Evolutionary conservation across 768 basidiomycete species (phyloP).

Genomic region (Phlebiopsis gigantea): DNA sequence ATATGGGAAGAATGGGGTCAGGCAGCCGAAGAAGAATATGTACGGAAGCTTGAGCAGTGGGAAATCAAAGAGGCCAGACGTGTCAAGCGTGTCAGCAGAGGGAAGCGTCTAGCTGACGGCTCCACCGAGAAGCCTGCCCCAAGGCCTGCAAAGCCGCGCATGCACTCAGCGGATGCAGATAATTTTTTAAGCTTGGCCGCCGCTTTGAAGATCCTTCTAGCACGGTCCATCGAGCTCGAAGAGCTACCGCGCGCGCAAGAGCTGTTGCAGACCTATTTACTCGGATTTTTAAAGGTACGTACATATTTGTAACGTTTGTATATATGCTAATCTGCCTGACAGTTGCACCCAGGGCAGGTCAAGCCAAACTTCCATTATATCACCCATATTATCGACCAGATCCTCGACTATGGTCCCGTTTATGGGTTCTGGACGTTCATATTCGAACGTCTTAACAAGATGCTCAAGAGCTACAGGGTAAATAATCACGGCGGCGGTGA

Average conservation of each 20-base stretch:
- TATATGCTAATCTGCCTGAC: background rate
- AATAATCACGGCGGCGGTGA: constrained; percentile 25
- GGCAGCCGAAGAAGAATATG: background rate
- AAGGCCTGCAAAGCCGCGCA: constrained; percentile 6
- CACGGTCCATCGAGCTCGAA: constrained; percentile 5
- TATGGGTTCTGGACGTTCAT: constrained; percentile 29
- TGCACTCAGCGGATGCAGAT: constrained; percentile 8
- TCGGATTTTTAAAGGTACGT: constrained; percentile 8
- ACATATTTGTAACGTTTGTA: background rate
- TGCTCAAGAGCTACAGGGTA: constrained; percentile 23
- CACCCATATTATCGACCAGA: constrained; percentile 19
- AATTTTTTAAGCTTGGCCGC: constrained; percentile 16
- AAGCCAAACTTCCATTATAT: constrained; percentile 23
- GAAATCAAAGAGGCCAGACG: background rate
- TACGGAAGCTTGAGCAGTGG: background rate
- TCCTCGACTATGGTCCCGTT: constrained; percentile 24
- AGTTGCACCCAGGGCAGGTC: constrained; percentile 18
- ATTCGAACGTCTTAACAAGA: constrained; percentile 27
- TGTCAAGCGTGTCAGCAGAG: background rate
- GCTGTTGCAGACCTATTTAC: constrained; percentile 9
- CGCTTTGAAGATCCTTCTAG: constrained; percentile 18
- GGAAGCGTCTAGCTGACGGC: background rate
- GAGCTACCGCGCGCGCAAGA: constrained; percentile 7
- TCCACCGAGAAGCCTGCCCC: background rate
- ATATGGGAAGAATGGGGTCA: constrained; percentile 12